Evolutionary conservation across 2,329 filamentous ascomycete genomes (phyloP), one percentile per base, ranked within the genome.

Genomic region (Dissoconium aciculare): DNA sequence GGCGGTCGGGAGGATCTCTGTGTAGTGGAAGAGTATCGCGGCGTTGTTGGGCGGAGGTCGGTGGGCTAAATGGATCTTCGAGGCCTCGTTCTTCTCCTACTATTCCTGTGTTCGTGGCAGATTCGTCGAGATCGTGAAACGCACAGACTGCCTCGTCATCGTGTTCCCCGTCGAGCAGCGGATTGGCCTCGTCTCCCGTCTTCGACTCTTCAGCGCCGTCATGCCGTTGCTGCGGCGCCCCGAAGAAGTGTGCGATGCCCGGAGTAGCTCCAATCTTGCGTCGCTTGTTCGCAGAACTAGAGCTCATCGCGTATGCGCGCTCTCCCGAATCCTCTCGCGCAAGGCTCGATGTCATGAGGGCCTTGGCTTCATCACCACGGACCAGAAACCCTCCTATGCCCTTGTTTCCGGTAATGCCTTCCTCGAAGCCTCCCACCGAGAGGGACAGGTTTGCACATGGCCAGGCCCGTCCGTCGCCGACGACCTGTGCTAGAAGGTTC

Each of bases 341-440:
- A 14, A 38, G 12, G 5, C 21, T 38, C 9, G 45, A 41, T 13
- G 40, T 36, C 8, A 52, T 51, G 37, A 64, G 54, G 14, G 57
- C 59, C 40, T 63, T 71, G 10, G 67, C 67, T 37, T 71, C 62
- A 4, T 69, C 62, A 3, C 69, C 70, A 27, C 66, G 77, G 15
- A 93, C 62, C n/a, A 98, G 63, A 49, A 94, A 95, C 1, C 71
- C 67, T 26, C 78, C 77, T 42, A 98, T 95, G 17, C 78, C 81
- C 63, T 75, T 76, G 49, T 93, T 95, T 4, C 81, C 78, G 24
- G 67, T 72, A 35, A 87, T 62, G 2, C 82, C 80, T 41, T 94
- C 84, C 53, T 95, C 85, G 41, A 95, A 94, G 0, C 83, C 85
- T n/a, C 74, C 76, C 14, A 95, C 82, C 40, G 78, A 85, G 27